Base-by-base conservation (phyloP, 2,329 filamentous ascomycete genomes). In the Hypomyces rosellus region DNA sequence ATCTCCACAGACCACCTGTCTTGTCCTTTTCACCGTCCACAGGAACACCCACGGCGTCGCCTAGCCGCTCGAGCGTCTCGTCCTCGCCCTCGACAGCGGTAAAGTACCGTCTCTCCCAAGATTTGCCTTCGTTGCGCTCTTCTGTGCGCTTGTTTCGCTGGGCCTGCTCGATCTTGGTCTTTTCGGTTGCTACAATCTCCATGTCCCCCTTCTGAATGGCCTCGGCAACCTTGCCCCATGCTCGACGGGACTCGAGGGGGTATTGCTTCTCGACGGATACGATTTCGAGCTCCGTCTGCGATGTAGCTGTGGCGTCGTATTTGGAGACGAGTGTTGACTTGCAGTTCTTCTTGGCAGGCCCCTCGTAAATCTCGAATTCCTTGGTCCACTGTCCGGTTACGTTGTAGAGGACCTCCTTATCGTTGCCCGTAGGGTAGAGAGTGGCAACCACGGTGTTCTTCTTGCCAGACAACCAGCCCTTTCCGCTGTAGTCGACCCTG, bases 391-490 rank as follows among this genome's bases (percentile, higher is more conserved):
- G 89, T 20, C 93, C 93, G 30, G 89, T 84, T 37, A 86, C 77
- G n/a, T 84, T 89, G 75, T 92, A 96, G 45, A 85, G 74, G 54
- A 82, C 78, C 47, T 88, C 85, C 69, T 86, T 87, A 69, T 85
- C 89, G 69, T 76, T 74, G 72, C 82, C 70, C 68, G 88, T 82
- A 14, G 74, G 78, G 71, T 86, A 90, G 51, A 97, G 67, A 20
- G 76, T 76, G 13, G 90, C 92, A 12, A 76, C 82, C 66, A 97
- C 89, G 50, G 80, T 87, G 73, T 97, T 97, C 75, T 96, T 96
- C 77, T 95, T 95, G 58, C 92, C 93, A 42, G 86, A 90, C 9
- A 99, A 70, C 92, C 92, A 99, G 51, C 92, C 92, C 66, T 89
- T 92, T 62, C 92, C 91, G 54, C 83, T 87, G 74, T 96, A 99